A percentile compares a stretch with the other conserved stretches of the same genome.
Conservation (phyloP, 1,284 basidiomycete species). For the Ganoderma multipileum region DNA sequence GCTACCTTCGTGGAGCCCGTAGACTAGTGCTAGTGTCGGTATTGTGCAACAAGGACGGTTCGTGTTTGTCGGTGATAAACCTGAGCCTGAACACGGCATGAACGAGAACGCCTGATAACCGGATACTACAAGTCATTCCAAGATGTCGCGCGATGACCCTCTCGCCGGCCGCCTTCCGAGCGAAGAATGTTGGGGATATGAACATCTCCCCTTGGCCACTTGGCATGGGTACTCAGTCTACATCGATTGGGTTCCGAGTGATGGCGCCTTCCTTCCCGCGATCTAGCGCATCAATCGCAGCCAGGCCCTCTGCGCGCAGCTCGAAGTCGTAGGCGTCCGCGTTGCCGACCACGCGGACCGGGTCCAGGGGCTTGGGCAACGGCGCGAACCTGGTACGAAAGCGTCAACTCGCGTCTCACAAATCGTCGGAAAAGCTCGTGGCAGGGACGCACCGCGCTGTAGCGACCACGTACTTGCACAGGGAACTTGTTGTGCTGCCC, state of each 20-base stretch:
- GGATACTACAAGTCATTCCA: no score
- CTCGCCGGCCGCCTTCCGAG: no score
- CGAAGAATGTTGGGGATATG: no score
- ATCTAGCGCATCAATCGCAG: constrained; percentile 52
- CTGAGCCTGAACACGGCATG: no score
- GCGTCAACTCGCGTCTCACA: not conserved
- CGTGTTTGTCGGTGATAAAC: no score
- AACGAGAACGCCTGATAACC: no score
- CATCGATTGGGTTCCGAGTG: constrained; percentile 57
- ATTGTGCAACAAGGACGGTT: no score
- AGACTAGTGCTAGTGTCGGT: no score
- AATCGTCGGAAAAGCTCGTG: not conserved
- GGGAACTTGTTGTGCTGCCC: constrained; percentile 53
- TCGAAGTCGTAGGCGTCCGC: constrained; percentile 60
- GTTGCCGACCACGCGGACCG: constrained; percentile 56
- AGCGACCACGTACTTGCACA: constrained; percentile 73
- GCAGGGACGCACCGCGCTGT: constrained; percentile 49
- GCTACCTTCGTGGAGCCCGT: no score
- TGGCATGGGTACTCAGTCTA: constrained; percentile 3
- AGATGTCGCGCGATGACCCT: no score
- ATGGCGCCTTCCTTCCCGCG: constrained; percentile 50
- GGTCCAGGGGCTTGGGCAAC: constrained; percentile 59
- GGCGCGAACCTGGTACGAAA: constrained; percentile 49
- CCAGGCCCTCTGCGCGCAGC: constrained; percentile 55
- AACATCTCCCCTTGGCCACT: no score